Base-by-base conservation (phyloP, 768 basidiomycete genomes). In the Boletus pseudo-olivaceus region DNA sequence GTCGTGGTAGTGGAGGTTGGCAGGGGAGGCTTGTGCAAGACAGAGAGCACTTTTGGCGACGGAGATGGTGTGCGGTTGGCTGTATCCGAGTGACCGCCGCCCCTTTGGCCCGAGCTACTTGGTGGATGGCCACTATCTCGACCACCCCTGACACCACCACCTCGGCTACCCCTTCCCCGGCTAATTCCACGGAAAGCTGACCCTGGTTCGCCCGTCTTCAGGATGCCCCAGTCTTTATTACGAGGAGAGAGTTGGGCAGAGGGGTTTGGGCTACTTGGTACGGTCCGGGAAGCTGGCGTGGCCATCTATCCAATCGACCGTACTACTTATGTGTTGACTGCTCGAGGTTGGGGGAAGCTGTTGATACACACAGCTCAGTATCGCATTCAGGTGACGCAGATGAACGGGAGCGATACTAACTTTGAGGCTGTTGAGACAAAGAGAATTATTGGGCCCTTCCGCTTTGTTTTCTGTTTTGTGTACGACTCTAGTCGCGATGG, bases 111-210 rank as follows among this genome's bases (percentile, higher is more conserved):
- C 17, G 56, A 44, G 29, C 48, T 49, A 26, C 59, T 60, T 50
- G 66, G 62, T 30, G 63, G 69, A 47, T 72, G 67, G 11, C 72
- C 65, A 29, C 64, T 58, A 49, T 62, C 59, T 35, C 69, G 70
- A 44, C 64, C 54, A 4, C 65, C 61, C 52, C 55, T 66, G 32
- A 46, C 44, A 52, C 63, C 29, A 39, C 56, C 55, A 33, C 75
- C 72, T 51, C 76, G 71, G 26, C 75, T 65, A 49, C 73, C 68
- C 57, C 75, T 68, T 51, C 65, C 63, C 41, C 68, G 74, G 58
- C 70, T 67, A 30, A 75, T 64, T 42, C 78, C 78, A 60, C 71
- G 76, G 58, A 80, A 80, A 33, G 79, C 73, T 33, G 77, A 72
- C 7, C 76, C 78, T 47, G 76, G 72, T 43, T 82, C 82, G 46